Conservation (phyloP, 2,329 filamentous ascomycete species). For the Neofusicoccum kwambonambiense region DNA sequence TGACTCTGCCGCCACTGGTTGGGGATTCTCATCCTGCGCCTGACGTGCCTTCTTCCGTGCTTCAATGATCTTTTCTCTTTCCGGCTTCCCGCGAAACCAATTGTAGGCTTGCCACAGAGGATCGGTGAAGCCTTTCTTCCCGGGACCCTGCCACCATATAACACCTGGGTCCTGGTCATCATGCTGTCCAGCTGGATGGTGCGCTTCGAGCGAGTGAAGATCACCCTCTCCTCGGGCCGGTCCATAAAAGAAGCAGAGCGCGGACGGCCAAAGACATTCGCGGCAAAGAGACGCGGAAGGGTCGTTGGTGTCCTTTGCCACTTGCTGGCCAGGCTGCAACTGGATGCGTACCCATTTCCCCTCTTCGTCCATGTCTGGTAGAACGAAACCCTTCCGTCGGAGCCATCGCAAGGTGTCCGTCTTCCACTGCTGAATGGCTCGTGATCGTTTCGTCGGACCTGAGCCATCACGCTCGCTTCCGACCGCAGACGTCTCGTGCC, state of each 20-base stretch:
- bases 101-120: slow-evolving; percentile 36
- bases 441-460: not conserved
- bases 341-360: slow-evolving; percentile 15
- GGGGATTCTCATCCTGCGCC: slow-evolving; percentile 52
- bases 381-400: slow-evolving; percentile 34
- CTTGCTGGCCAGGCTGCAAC: slow-evolving; percentile 1
- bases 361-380: slow-evolving; percentile 27
- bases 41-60: slow-evolving; percentile 44
- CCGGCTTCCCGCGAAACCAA: slow-evolving; percentile 36
- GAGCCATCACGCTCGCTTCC: not conserved
- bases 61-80: slow-evolving; percentile 35
- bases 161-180: not conserved
- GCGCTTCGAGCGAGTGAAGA: not conserved
- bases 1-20: slow-evolving; percentile 32
- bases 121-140: slow-evolving; percentile 32
- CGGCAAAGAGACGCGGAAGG: not conserved
- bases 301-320: not conserved
- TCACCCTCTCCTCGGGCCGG: not conserved
- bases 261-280: slow-evolving; percentile 37
- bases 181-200: slow-evolving; percentile 15
- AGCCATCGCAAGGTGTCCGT: slow-evolving; percentile 33
- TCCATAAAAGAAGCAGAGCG: slow-evolving; percentile 28
- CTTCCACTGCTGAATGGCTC: slow-evolving; percentile 30
- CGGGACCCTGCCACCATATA: slow-evolving; percentile 1
- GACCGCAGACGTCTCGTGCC: not conserved